Conservation (phyloP, 2,329 filamentous ascomycete genomes). For the Chaetomium strumarium region DNA sequence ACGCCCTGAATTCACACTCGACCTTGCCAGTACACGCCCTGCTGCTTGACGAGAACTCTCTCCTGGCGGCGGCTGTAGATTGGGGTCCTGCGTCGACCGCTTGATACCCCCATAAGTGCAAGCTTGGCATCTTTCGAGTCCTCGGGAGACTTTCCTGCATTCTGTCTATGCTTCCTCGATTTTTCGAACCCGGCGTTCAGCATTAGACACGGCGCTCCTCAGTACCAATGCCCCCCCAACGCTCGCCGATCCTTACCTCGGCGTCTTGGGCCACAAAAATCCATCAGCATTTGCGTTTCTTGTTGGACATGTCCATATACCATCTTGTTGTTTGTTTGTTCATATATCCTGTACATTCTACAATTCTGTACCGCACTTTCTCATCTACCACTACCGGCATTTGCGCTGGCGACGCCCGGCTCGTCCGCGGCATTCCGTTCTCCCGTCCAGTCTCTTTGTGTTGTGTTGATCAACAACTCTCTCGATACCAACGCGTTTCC, state of each 20-base stretch:
- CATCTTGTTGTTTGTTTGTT: neutral
- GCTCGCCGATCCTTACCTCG: neutral
- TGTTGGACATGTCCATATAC: neutral
- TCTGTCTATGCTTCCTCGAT: neutral
- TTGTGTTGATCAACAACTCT: neutral
- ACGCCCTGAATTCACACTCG: neutral
- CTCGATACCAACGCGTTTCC: neutral
- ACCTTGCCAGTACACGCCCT: neutral
- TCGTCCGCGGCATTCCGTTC: slow-evolving; percentile 10
- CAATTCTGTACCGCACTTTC: neutral
- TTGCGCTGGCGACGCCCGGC: slow-evolving; percentile 17
- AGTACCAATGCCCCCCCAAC: neutral
- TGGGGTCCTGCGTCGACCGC: neutral
- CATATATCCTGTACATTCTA: slow-evolving; percentile 7
- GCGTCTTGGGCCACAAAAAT: neutral
- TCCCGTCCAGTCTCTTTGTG: slow-evolving; percentile 4
- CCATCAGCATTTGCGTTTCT: neutral
- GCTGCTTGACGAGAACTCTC: neutral
- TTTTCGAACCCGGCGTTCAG: slow-evolving; percentile 2
- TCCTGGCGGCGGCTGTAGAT: neutral
- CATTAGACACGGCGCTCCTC: neutral
- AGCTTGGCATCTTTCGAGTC: neutral
- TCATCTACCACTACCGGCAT: slow-evolving; percentile 1
- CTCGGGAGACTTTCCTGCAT: neutral
- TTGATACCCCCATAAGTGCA: neutral